These are phyloP conservation scores for Paecilomyces niveus DNA, from an alignment of 2,329 filamentous ascomycete species.

Conservation along the genomic window DNA sequence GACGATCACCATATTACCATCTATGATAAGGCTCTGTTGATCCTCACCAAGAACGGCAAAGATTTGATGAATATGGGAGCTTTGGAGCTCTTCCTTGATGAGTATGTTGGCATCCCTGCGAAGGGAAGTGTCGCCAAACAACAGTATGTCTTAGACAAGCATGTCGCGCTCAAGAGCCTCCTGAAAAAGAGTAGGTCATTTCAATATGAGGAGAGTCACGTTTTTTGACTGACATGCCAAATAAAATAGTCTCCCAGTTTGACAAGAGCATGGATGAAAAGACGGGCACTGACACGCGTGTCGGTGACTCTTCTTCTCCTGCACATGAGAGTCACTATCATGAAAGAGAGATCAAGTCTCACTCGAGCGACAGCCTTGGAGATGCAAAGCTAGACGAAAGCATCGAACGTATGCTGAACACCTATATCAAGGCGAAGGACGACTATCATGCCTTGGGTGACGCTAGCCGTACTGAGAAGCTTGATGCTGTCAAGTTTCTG, in stretches of 20 bases:
- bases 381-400: conserved; percentile 11
- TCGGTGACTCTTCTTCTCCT: neutral
- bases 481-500: conserved; percentile 31
- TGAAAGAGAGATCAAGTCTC: neutral
- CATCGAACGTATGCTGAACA: conserved; percentile 17
- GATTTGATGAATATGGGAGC: conserved; percentile 22
- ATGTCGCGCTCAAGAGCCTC: conserved; percentile 18
- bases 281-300: neutral
- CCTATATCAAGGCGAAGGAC: conserved; percentile 29
- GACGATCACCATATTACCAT: conserved; percentile 32
- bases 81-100: conserved; percentile 31
- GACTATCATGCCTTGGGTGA: conserved; percentile 27
- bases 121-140: conserved; percentile 10
- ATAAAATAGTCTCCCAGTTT: neutral
- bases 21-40: conserved; percentile 33
- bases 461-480: conserved; percentile 14
- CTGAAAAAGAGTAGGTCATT: conserved; percentile 17
- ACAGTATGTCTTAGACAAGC: conserved; percentile 18
- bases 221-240: neutral
- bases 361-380: conserved; percentile 1
- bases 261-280: neutral
- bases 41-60: conserved; percentile 25
- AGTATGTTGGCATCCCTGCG: conserved; percentile 28
- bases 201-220: neutral
- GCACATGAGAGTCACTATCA: neutral